These are phyloP conservation scores for Salix udensis DNA, from an alignment of 345 rosid genomes.

Conservation along the genomic window DNA sequence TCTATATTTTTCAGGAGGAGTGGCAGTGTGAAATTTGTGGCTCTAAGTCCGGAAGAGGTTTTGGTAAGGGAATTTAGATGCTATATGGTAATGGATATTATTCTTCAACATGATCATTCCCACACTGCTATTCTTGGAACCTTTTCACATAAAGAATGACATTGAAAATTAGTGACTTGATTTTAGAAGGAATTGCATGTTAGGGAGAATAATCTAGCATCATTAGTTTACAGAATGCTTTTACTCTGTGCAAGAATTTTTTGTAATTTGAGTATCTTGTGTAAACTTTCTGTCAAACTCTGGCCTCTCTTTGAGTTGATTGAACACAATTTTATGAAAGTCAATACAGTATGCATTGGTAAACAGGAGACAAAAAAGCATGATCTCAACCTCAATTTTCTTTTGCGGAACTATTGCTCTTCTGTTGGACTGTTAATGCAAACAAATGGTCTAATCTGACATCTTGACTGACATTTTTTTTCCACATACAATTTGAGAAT, in stretches of 20 bases:
- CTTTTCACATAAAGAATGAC: not conserved
- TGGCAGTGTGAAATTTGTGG: slow-evolving; percentile 97
- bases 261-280: not conserved
- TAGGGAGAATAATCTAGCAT: not conserved
- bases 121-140: not conserved
- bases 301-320: not conserved
- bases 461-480: not conserved
- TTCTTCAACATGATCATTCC: not conserved
- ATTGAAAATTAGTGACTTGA: not conserved
- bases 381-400: not conserved
- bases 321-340: not conserved
- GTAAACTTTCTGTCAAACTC: not conserved
- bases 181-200: not conserved
- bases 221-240: not conserved
- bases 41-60: slow-evolving; percentile 93
- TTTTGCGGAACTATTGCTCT: not conserved
- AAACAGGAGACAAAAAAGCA: not conserved
- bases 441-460: not conserved
- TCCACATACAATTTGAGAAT: not conserved
- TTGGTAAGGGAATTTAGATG: slow-evolving; percentile 57
- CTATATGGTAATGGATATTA: not conserved
- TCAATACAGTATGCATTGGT: not conserved
- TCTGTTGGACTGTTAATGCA: not conserved
- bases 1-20: slow-evolving; percentile 57
- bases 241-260: not conserved